Evolutionary conservation across 345 rosid genomes (phyloP).

Genomic region (Laguncularia racemosa): DNA sequence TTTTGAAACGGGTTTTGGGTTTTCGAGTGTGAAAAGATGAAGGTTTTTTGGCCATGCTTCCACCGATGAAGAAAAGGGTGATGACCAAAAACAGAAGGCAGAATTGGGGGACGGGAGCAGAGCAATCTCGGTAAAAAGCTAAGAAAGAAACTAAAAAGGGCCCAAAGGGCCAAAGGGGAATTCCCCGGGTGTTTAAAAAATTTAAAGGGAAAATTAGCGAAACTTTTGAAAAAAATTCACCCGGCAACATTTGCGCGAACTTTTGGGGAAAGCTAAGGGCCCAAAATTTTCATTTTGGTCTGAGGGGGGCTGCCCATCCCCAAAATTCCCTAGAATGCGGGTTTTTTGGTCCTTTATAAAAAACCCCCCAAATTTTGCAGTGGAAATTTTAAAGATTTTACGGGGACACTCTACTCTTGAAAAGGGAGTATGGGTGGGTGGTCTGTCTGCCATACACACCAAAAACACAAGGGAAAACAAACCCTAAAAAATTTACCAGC

Average conservation of each 20-base stretch:
- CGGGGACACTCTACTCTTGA: slow-evolving; percentile 44
- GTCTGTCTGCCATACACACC: slow-evolving; percentile 63
- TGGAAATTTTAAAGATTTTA: slow-evolving; percentile 45
- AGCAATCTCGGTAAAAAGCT: slow-evolving; percentile 54
- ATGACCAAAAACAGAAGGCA: slow-evolving; percentile 91
- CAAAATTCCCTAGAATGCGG: slow-evolving; percentile 56
- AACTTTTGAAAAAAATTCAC: slow-evolving; percentile 41
- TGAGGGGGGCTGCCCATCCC: slow-evolving; percentile 15
- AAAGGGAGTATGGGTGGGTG: slow-evolving; percentile 73
- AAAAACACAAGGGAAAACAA: slow-evolving; percentile 49
- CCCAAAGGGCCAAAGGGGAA: slow-evolving; percentile 15
- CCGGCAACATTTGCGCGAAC: slow-evolving; percentile 52
- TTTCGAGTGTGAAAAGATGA: too few species aligned
- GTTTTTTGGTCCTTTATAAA: slow-evolving; percentile 55
- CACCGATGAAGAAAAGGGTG: too few species aligned
- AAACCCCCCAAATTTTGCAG: slow-evolving; percentile 55
- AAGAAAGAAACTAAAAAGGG: slow-evolving; percentile 33
- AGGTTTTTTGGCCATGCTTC: slow-evolving; percentile 7
- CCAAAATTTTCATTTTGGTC: slow-evolving; percentile 55
- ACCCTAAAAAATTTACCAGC: slow-evolving; percentile 37
- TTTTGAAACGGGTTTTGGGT: too few species aligned
- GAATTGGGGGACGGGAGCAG: slow-evolving; percentile 46
- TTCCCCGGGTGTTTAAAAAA: slow-evolving; percentile 29
- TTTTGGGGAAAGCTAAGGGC: slow-evolving; percentile 46
- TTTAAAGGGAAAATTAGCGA: slow-evolving; percentile 45